Conservation (phyloP, 495 filamentous ascomycete genomes). For the Lindgomyces ingoldianus region DNA sequence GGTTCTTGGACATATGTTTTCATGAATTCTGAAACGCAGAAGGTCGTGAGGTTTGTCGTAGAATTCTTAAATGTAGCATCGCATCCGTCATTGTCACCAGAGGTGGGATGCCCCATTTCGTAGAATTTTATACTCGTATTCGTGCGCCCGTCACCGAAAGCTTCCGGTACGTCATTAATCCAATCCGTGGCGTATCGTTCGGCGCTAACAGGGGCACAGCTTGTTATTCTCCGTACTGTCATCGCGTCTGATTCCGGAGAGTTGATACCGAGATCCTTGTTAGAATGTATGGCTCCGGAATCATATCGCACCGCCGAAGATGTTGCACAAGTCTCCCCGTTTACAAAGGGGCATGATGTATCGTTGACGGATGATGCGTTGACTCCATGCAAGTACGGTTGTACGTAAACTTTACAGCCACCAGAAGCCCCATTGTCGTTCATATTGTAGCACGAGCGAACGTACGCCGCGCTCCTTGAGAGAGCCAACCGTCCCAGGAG, state of each 20-base stretch:
- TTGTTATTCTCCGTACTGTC: constrained; percentile 15
- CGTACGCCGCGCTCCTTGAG: constrained; percentile 18
- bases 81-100: no score
- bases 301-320: constrained; percentile 11
- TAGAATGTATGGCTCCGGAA: constrained; percentile 26
- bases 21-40: constrained; percentile 12
- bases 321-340: neutral
- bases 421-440: neutral
- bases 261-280: constrained; percentile 34
- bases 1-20: neutral
- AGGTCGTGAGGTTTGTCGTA: constrained; percentile 5
- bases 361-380: constrained; percentile 7
- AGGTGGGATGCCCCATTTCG: constrained; percentile 7
- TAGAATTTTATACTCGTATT: constrained; percentile 22
- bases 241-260: constrained; percentile 10
- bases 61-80: neutral
- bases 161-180: constrained; percentile 5
- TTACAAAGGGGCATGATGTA: constrained; percentile 26
- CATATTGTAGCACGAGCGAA: constrained; percentile 25
- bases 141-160: neutral
- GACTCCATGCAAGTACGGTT: constrained; percentile 8
- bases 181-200: constrained; percentile 22
- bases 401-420: constrained; percentile 18
- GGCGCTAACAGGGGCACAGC: constrained; percentile 19
- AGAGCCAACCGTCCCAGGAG: constrained; percentile 11